phyloP scores from a whole-genome alignment of 768 basidiomycete genomes.

The Russula olivacea region DNA sequence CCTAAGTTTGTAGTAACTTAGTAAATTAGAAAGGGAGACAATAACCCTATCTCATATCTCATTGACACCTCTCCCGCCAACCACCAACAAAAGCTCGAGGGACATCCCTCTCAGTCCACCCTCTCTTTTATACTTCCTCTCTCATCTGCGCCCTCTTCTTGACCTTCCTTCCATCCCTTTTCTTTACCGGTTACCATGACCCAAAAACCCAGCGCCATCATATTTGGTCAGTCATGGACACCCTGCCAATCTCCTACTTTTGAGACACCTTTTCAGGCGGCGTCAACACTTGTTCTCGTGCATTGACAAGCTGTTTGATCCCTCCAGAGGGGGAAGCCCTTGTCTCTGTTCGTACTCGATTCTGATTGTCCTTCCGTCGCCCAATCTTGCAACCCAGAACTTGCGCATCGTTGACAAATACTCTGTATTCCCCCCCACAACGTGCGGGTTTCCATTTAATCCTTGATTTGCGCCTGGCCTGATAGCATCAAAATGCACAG shows the following conservation, averaged over 20 bases:
- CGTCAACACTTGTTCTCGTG: slow-evolving; percentile 70
- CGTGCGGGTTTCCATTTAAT: slow-evolving; percentile 39
- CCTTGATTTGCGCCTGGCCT: slow-evolving; percentile 27
- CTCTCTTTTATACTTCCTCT: background rate
- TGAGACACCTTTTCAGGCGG: slow-evolving; percentile 48
- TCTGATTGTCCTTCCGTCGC: slow-evolving; percentile 18
- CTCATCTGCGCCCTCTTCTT: background rate
- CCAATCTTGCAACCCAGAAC: slow-evolving; percentile 39
- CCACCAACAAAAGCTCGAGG: background rate
- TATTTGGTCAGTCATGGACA: slow-evolving; percentile 54
- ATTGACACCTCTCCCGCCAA: background rate
- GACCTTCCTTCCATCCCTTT: slow-evolving; percentile 2
- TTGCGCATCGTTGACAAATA: slow-evolving; percentile 70
- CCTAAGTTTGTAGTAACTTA: background rate
- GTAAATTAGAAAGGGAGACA: background rate
- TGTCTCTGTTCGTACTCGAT: slow-evolving; percentile 53
- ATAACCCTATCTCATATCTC: background rate
- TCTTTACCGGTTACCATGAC: slow-evolving; percentile 33
- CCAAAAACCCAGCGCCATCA: slow-evolving; percentile 59
- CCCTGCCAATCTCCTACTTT: background rate
- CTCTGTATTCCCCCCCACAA: slow-evolving; percentile 67
- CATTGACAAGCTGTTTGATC: slow-evolving; percentile 61
- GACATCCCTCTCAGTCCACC: background rate
- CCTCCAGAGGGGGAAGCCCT: slow-evolving; percentile 61
- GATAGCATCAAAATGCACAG: slow-evolving; percentile 34